Percentiles rank a stretch among this genome's conserved stretches.
Conservation (phyloP, 441 rosid species). For the Omphalea diandra region DNA sequence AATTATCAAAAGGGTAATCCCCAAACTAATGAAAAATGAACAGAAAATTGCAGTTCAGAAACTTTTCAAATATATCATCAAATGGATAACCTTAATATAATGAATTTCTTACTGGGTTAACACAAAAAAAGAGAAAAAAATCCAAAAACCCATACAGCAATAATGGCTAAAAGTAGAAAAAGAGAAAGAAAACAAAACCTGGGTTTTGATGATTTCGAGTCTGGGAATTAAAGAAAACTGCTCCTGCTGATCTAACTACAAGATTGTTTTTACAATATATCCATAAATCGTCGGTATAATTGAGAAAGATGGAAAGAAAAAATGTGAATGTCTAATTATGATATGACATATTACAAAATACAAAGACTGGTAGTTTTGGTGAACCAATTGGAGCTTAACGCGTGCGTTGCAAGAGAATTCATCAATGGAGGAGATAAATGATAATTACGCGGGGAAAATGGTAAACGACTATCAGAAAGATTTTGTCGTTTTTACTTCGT, state of each 20-base stretch:
- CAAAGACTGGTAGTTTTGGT: conserved; percentile 15
- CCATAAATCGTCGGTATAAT: neutral
- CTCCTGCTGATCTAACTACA: neutral
- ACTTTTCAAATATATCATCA: conserved; percentile 3
- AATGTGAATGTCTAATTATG: too few relatives aligned
- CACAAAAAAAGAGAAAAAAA: neutral
- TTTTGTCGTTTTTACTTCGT: too few relatives aligned
- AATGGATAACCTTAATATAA: conserved; percentile 10
- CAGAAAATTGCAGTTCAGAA: conserved; percentile 5
- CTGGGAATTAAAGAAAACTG: conserved; percentile 2
- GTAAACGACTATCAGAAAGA: neutral
- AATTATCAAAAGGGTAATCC: too few relatives aligned
- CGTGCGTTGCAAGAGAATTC: neutral
- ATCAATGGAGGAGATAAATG: neutral
- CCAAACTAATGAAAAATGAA: too few relatives aligned
- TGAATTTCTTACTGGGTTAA: conserved; percentile 8
- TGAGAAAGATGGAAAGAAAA: too few relatives aligned
- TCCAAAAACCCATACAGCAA: neutral
- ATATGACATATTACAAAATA: too few relatives aligned
- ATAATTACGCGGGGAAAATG: neutral
- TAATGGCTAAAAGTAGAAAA: neutral
- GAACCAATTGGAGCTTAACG: conserved; percentile 13
- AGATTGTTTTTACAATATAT: neutral
- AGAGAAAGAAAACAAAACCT: conserved; percentile 20
- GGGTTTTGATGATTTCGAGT: conserved; percentile 2